Evolutionary conservation across 2,329 filamentous ascomycete species (phyloP).

Genomic region (Cordyceps farinosa): DNA sequence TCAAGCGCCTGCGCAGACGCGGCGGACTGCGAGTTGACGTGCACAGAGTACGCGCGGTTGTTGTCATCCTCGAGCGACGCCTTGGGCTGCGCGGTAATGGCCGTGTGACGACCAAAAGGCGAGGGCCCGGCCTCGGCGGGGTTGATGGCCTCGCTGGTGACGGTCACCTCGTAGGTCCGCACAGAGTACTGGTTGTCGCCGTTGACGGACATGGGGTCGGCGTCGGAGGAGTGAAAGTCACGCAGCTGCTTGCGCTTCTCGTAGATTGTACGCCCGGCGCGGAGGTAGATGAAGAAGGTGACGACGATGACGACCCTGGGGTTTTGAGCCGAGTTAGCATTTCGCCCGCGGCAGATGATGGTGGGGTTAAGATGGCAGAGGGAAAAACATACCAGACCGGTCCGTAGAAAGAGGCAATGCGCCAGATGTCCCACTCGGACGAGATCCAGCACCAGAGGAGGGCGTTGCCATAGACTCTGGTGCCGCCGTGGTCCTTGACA

Average conservation of each 20-base stretch:
- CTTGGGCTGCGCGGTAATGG: conserved; percentile 2
- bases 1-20: conserved; percentile 7
- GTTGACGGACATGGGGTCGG: conserved; percentile 37
- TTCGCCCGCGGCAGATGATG: not conserved
- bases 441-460: conserved; percentile 80
- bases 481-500: conserved; percentile 48
- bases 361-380: not conserved
- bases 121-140: not conserved
- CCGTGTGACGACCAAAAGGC: conserved; percentile 23
- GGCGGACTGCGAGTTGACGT: conserved; percentile 34
- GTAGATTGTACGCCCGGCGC: conserved; percentile 65
- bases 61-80: conserved; percentile 1
- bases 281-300: conserved; percentile 63
- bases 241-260: conserved; percentile 60
- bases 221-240: conserved; percentile 48
- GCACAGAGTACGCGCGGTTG: conserved; percentile 39
- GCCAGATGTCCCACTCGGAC: conserved; percentile 63
- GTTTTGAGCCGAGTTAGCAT: no score
- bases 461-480: conserved; percentile 68
- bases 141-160: conserved; percentile 17
- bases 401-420: conserved; percentile 71
- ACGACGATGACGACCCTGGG: conserved; percentile 56
- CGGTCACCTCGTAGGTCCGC: conserved; percentile 44
- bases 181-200: conserved; percentile 38
- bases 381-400: conserved; percentile 57